Evolutionary conservation across 108 stramenopile genomes (phyloP).

Genomic region (Pelagomonas calceolata): DNA sequence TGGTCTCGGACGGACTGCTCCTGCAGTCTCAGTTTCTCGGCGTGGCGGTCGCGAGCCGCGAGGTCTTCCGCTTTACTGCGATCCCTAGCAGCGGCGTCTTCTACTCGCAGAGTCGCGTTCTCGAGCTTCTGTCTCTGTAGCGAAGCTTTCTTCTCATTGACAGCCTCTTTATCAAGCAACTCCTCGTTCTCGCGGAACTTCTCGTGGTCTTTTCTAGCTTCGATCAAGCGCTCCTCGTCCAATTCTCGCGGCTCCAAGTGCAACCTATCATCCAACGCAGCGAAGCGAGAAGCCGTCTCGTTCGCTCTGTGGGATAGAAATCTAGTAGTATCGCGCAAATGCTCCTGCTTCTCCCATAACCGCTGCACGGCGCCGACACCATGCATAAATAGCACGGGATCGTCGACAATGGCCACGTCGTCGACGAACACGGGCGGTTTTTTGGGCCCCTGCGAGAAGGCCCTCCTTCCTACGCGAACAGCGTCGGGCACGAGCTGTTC

Average conservation of each 20-base stretch:
- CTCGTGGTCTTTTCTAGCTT: constrained; percentile 7
- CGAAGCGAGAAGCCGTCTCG: background rate
- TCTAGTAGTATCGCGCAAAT: constrained; percentile 24
- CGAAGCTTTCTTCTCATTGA: background rate
- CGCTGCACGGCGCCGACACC: constrained; percentile 59
- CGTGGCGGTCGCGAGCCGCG: constrained; percentile 35
- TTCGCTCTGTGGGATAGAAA: constrained; percentile 16
- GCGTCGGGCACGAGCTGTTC: constrained; percentile 18
- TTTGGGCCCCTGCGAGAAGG: constrained; percentile 30
- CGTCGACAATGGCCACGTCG: constrained; percentile 51
- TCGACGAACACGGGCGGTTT: constrained; percentile 29
- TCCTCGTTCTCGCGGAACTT: constrained; percentile 22
- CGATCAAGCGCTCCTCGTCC: background rate
- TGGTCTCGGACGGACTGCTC: background rate
- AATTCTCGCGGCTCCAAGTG: background rate
- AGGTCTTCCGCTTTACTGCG: constrained; percentile 27
- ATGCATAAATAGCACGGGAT: constrained; percentile 50
- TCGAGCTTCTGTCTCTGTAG: background rate
- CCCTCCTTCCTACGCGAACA: constrained; percentile 17
- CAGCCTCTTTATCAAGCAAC: constrained; percentile 22
- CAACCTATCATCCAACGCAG: background rate
- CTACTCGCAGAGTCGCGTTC: background rate
- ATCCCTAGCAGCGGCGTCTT: constrained; percentile 7
- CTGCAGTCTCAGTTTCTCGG: constrained; percentile 7
- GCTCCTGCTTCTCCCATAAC: constrained; percentile 25